Evolutionary conservation across 2,329 filamentous ascomycete species (phyloP).

Genomic region (Huntiella omanensis): DNA sequence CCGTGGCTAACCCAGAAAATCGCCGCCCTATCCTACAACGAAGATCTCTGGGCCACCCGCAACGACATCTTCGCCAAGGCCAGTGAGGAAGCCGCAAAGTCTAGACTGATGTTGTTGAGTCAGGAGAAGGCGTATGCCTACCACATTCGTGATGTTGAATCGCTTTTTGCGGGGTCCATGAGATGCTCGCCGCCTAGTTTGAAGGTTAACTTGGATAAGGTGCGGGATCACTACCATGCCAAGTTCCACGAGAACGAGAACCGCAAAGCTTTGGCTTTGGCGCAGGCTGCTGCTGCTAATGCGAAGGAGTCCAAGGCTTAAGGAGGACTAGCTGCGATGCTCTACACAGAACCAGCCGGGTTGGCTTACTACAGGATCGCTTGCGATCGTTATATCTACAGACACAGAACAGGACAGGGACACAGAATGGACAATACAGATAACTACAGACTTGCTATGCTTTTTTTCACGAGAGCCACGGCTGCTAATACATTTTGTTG

Average conservation of each 20-base stretch:
- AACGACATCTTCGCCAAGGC: constrained; percentile 33
- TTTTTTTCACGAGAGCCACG: too few relatives aligned
- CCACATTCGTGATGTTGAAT: constrained; percentile 40
- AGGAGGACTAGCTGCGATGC: too few relatives aligned
- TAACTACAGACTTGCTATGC: too few relatives aligned
- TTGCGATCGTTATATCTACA: too few relatives aligned
- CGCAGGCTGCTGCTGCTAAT: constrained; percentile 16
- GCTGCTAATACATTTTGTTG: too few relatives aligned
- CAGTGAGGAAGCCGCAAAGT: constrained; percentile 36
- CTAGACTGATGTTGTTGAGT: constrained; percentile 35
- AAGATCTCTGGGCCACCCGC: constrained; percentile 30
- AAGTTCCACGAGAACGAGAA: constrained; percentile 36
- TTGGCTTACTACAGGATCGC: too few relatives aligned
- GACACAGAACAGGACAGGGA: too few relatives aligned
- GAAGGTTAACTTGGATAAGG: constrained; percentile 30
- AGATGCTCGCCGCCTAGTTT: constrained; percentile 8
- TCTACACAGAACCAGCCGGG: too few relatives aligned
- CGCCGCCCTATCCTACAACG: constrained; percentile 21
- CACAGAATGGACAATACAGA: too few relatives aligned
- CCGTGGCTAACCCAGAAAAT: constrained; percentile 26
- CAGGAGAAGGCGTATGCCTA: constrained; percentile 25
- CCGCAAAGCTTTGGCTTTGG: constrained; percentile 31
- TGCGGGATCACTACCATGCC: constrained; percentile 38
- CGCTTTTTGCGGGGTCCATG: constrained; percentile 35
- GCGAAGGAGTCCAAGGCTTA: too few relatives aligned